These are phyloP conservation scores for Pythium monospermum DNA, from an alignment of 352 stramenopile species.

Conservation along the genomic window DNA sequence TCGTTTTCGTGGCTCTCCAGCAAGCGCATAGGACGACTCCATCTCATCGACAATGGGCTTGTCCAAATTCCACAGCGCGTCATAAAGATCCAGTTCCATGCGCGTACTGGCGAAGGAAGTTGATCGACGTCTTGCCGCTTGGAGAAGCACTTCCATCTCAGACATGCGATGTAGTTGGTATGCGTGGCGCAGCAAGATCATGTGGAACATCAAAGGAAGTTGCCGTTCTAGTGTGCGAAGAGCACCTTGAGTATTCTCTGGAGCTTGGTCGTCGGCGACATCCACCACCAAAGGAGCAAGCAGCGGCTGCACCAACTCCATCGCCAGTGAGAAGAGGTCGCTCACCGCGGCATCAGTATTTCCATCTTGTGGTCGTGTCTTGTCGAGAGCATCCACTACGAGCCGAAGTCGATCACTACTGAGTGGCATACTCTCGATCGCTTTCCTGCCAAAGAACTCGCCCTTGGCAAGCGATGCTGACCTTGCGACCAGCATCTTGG, in stretches of 20 bases:
- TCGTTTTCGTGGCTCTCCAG: no score
- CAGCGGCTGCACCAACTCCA: conserved; percentile 30
- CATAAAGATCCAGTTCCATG: conserved; percentile 5
- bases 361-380: conserved; percentile 8
- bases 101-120: background rate
- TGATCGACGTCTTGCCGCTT: conserved; percentile 1
- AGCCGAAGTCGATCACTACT: conserved; percentile 29
- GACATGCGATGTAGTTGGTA: background rate
- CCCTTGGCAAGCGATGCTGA: conserved; percentile 17
- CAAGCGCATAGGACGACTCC: no score
- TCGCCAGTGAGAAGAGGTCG: conserved; percentile 32
- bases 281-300: conserved; percentile 12
- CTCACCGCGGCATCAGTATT: conserved; percentile 1
- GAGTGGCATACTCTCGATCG: conserved; percentile 28
- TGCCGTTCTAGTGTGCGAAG: background rate
- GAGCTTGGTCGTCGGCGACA: background rate
- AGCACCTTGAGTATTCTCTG: background rate
- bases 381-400: conserved; percentile 36
- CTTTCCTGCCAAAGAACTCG: conserved; percentile 22
- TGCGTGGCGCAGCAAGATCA: background rate
- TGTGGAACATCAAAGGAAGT: background rate
- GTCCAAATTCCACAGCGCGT: conserved; percentile 6
- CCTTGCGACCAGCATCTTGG: conserved; percentile 28
- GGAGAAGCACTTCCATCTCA: background rate
- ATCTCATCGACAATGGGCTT: background rate